Base-by-base conservation (phyloP, 164 flowering plant genomes). In the Berberis vulgaris region DNA sequence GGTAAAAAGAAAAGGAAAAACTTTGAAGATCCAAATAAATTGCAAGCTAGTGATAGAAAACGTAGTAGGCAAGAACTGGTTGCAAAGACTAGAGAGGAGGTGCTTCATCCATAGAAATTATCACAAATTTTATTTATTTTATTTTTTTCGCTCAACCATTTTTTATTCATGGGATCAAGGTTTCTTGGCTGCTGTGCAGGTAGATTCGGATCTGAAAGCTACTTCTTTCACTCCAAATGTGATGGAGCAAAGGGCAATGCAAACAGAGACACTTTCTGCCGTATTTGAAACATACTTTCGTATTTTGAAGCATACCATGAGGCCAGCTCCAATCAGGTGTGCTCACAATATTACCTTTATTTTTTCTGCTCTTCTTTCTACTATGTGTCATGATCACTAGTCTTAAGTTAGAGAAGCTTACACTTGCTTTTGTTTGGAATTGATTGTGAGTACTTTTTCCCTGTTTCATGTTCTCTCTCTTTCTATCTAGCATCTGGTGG, bases 201-300 rank as follows among this genome's bases (percentile, higher is more conserved):
- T 91, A 12, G 71, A 72, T 71, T 86, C 96, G 53, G 99, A 94
- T 59, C 82, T 79, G 47, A 94, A 81, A 71, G 82, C 93, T 70
- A 86, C 78, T 69, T 71, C 93, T 38, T 76, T 83, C 72, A 71
- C 81, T 45, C 81, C 83, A 59, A 93, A 94, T 72, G 74, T 62
- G 49, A 47, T 62, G 62, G 97, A 89, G 69, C 69, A 67, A 65
- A 80, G 75, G 76, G 74, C 67, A 62, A 82, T 88, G 81, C 99
- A 94, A 73, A 63, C 99, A 3, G 86, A 83, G 66, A 83, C 89
- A 10, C 95, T 94, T 57, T 79, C 97, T 68, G 83, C 91, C 74
- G 86, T 94, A 41, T 94, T 94, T 72, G 77, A 87, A 70, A 94
- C 85, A 65, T 91, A 84, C 67, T 94, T 94, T 57, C 97, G 99